Conservation (phyloP, 2,329 filamentous ascomycete species). For the Biscogniauxia sp. region DNA sequence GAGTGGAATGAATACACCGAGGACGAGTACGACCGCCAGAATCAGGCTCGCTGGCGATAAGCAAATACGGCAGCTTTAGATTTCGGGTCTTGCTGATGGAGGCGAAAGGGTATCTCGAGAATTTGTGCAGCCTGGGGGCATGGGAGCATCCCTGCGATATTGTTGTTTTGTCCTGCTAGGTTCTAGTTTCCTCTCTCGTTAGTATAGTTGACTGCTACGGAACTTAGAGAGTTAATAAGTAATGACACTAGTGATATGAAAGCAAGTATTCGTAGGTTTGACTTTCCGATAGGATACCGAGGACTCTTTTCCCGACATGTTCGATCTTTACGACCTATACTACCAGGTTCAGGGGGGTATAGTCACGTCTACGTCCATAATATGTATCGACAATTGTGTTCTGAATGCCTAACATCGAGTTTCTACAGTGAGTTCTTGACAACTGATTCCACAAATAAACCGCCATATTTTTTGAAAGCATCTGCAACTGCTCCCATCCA, state of each 20-base stretch:
- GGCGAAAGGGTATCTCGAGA: not conserved
- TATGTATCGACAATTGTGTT: not conserved
- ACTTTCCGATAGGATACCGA: not conserved
- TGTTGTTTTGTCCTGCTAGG: not conserved
- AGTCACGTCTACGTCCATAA: not conserved
- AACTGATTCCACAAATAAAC: not conserved
- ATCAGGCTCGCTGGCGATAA: slow-evolving; percentile 15
- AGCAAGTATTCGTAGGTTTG: not conserved
- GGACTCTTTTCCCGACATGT: not conserved
- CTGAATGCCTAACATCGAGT: not conserved
- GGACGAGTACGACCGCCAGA: slow-evolving; percentile 29
- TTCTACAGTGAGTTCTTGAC: not conserved
- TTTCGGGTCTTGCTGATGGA: not conserved
- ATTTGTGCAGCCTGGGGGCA: not conserved
- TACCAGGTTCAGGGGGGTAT: not conserved
- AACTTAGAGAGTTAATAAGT: not conserved
- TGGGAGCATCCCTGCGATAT: not conserved
- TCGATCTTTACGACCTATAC: not conserved
- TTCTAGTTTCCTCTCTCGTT: not conserved
- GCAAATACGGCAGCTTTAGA: not conserved
- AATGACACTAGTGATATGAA: not conserved
- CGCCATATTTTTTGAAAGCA: not conserved
- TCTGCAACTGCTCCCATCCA: not conserved
- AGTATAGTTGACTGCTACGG: not conserved
- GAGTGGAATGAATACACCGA: slow-evolving; percentile 33